Evolutionary conservation across 805 yeast genomes (phyloP), one percentile per base, ranked within the genome.

Genomic region (Saccharomycopsis oosterbeekiorum): DNA sequence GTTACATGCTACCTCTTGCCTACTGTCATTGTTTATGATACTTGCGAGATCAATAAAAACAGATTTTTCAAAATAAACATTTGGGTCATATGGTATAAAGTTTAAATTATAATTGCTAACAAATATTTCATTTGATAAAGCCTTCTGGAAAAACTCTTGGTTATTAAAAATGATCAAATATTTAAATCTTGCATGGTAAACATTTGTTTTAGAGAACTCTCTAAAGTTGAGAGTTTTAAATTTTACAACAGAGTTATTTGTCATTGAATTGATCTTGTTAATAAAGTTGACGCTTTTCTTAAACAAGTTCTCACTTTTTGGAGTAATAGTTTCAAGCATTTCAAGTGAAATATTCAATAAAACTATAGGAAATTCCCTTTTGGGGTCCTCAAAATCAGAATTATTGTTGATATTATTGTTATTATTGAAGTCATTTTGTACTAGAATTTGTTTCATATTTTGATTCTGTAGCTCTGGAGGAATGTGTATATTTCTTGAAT

Each of bases 21-120:
- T 47, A 12, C 2, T 47, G 21, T 47, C 53, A 4, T 19, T 24
- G 14, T 21, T 21, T 47, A 21, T 47, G 6, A 47, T 21, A 21
- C 21, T 47, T 24, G 53, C 21, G 12, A 47, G 4, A 24, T 47
- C 53, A 14, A 47, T 47, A 14, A 47, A 47, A 5, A 47, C 53
- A 2, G 53, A 47, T 47, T 47, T 47, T 47, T 47, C 53, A 47
- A 47, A 47, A 47, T 47, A 47, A 47, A n/a, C 53, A 47, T 47
- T 47, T 21, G 53, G 53, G 15, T 47, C 53, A 26, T 47, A 47
- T 47, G 53, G 53, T 24, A 47, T 47, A 47, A 47, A 47, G 29
- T 47, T 47, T 24, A 47, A 47, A 3, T 12, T 12, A 24, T 47
- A 24, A 24, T 47, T 47, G 34, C 21, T 21, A 8, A 47, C n/a